Evolutionary conservation across 495 filamentous ascomycete genomes (phyloP).

Genomic region (Letharia lupina): DNA sequence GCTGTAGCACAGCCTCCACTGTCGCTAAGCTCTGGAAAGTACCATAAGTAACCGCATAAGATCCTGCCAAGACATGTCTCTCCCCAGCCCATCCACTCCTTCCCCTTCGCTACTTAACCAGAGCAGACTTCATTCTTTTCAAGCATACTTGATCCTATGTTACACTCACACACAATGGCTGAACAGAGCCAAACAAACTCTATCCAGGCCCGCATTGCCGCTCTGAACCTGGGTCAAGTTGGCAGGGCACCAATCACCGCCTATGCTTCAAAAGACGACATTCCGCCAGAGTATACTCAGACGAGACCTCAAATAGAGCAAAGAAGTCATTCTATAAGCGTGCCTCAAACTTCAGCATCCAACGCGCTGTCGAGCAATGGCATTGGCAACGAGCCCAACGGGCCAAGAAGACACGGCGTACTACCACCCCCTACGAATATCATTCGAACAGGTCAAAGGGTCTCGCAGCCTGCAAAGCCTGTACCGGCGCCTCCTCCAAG

Average conservation of each 20-base stretch:
- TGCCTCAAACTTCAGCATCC: conserved; percentile 37
- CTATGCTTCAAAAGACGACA: conserved; percentile 30
- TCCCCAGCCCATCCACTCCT: not conserved
- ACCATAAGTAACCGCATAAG: not conserved
- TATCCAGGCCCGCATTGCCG: conserved; percentile 51
- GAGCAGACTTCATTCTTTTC: not conserved
- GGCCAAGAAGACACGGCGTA: conserved; percentile 25
- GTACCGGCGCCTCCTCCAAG: conserved; percentile 44
- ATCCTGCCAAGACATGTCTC: not conserved
- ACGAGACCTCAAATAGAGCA: conserved; percentile 27
- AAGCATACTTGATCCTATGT: not conserved
- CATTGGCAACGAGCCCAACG: conserved; percentile 41
- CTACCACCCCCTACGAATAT: conserved; percentile 30
- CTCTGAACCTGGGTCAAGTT: conserved; percentile 49
- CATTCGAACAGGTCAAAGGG: conserved; percentile 24
- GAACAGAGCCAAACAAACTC: conserved; percentile 40
- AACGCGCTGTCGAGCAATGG: conserved; percentile 28
- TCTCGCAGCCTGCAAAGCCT: conserved; percentile 31
- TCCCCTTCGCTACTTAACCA: not conserved
- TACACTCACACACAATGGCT: conserved; percentile 26
- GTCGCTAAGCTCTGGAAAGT: not conserved
- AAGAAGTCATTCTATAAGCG: conserved; percentile 40
- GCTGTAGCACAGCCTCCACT: conserved; percentile 10
- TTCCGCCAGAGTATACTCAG: conserved; percentile 9
- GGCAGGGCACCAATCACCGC: conserved; percentile 34